Base-by-base conservation (phyloP, 805 yeast species). In the Torulaspora maleeae region DNA sequence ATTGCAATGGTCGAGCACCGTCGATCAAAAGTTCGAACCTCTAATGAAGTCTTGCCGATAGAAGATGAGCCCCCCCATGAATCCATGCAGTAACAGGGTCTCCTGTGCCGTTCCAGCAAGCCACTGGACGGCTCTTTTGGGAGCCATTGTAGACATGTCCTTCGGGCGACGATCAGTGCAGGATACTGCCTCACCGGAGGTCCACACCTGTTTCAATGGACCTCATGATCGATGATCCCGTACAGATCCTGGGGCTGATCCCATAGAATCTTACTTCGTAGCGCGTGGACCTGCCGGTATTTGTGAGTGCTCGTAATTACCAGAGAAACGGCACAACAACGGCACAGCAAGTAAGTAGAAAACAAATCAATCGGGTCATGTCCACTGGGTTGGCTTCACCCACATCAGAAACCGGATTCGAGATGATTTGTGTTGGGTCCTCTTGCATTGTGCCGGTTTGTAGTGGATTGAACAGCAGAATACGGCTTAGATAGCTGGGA, bases 341-440 rank as follows among this genome's bases (percentile, higher is more conserved):
- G 28, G 46, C 16, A 24, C 54, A 12, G 36, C 52, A 49, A 17
- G 45, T 2, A 5, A 49, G 19, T 19, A 54, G 12, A 40, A 55
- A 52, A 12, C 45, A 41, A 34, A 55, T 22, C 28, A 57, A 20
- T 19, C 60, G 39, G 19, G 42, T 28, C 8, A 42, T 41, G 36
- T 56, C 48, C n/a, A 59, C 48, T 1, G 60, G 55, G 25, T 63
- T 61, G 3, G 57, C 51, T 42, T 56, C 63, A 13, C 51, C 53
- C 12, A 61, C 58, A 20, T 57, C 54, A 20, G 50, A 50, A 28
- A 48, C 43, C 1, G 53, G 38, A 5, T 48, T 33, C 8, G 48
- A 47, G 34, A 59, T 49, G 5, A 55, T 44, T 13, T 53, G 50
- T 10, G 38, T 41, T n/a, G 35, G 10, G 11, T 17, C 12, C 12